Evolutionary conservation across 352 stramenopile genomes (phyloP).

Genomic region (Pythium myriotylum): DNA sequence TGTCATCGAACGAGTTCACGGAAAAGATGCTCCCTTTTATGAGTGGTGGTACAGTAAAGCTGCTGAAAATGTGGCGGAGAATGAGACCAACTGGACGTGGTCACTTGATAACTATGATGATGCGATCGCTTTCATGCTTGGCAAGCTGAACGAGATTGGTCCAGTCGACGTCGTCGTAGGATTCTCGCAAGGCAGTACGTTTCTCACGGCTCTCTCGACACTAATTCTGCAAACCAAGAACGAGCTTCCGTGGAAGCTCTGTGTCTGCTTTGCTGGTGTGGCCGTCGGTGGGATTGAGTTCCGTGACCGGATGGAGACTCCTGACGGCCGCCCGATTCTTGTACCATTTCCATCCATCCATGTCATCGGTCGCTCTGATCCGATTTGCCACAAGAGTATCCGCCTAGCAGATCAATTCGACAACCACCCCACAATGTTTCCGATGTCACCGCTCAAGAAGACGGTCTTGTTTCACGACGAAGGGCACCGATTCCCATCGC

Average conservation of each 20-base stretch:
- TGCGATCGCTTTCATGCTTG: constrained; percentile 48
- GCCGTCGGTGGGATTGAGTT: constrained; percentile 35
- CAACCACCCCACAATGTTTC: constrained; percentile 8
- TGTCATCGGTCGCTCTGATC: constrained; percentile 41
- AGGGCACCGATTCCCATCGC: constrained; percentile 37
- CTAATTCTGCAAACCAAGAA: constrained; percentile 33
- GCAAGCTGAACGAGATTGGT: constrained; percentile 36
- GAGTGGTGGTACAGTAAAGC: constrained; percentile 45
- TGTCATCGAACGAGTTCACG: constrained; percentile 22
- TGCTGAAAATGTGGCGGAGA: constrained; percentile 16
- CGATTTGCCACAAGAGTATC: constrained; percentile 29
- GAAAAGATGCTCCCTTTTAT: constrained; percentile 41
- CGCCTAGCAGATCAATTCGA: constrained; percentile 15
- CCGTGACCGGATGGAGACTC: constrained; percentile 40
- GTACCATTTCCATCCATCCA: constrained; percentile 46
- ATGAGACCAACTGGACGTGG: constrained; percentile 36
- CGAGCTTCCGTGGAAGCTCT: constrained; percentile 38
- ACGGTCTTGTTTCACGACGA: constrained; percentile 41
- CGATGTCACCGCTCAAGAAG: constrained; percentile 29
- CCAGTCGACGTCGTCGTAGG: constrained; percentile 56
- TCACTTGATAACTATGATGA: constrained; percentile 37
- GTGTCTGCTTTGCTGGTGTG: constrained; percentile 45
- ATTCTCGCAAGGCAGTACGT: constrained; percentile 60
- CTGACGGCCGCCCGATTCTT: constrained; percentile 20
- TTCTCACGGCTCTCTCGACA: constrained; percentile 43